Base-by-base conservation (phyloP, 2,329 filamentous ascomycete species). In the Dactylella cylindrospora region DNA sequence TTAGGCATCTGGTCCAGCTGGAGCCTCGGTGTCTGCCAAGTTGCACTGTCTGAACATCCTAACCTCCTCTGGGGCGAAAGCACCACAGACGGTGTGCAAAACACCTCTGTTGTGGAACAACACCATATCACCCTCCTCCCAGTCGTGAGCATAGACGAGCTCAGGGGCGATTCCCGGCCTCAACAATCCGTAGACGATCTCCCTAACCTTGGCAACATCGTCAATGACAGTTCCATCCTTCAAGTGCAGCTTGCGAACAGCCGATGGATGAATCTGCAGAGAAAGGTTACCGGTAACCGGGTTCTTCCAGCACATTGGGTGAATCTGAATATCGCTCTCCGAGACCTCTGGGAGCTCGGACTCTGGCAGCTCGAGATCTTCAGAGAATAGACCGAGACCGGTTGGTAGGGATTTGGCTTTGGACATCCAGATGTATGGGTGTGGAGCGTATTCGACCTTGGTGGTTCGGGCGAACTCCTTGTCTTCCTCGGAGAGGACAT, bases 361-460 rank as follows among this genome's bases (percentile, higher is more conserved):
- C 0, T 76, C 45, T 0, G 80, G 71, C 1, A 89, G 75, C 68
- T 90, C 86, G 26, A 78, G 77, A 39, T 76, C 79, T 55, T 88
- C 82, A 0, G 82, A 84, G 20, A 85, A 74, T 53, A 90, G 73
- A n/a, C 86, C 87, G 0, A 90, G 79, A 0, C 86, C 87, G 44
- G 83, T 81, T 5, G 84, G 76, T 12, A 80, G 80, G 31, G 84
- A 84, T 67, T 80, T 81, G 38, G 86, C 84, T 19, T 76, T 71
- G 55, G 79, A 82, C 84, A 90, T 90, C 86, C 86, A 91, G 64
- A 90, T 81, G 72, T 90, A 90, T 3, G 86, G 86, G 67, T 90
- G 86, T 2, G 86, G 78, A 0, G 86, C 85, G 70, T 90, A 90
- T 72, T 90, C 85, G 38, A 88, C 79, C 55, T 77, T 80, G 15